A percentile compares a stretch with the other conserved stretches of the same genome.
Evolutionary conservation across 768 basidiomycete species (phyloP).

Genomic region (Termitomyces sp.): DNA sequence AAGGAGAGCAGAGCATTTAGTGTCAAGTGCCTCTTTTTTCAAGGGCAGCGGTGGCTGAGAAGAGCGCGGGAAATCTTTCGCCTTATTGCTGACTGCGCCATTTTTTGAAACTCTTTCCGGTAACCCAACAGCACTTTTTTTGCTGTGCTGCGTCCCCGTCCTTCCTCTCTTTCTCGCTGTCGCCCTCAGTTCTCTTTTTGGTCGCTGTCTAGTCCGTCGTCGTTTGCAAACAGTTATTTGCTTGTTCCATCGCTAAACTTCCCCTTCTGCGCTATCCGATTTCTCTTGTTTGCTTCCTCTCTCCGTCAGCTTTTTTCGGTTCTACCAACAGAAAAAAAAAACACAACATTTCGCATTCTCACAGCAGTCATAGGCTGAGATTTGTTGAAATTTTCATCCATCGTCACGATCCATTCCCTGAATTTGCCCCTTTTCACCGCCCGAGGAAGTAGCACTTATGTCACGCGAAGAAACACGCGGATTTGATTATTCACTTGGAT

Average conservation of each 20-base stretch:
- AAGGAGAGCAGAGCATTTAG: constrained; percentile 3
- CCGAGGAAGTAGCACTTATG: constrained; percentile 24
- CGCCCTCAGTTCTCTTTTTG: constrained; percentile 26
- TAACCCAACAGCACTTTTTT: constrained; percentile 14
- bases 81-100: constrained; percentile 29
- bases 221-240: constrained; percentile 31
- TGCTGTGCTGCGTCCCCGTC: constrained; percentile 6
- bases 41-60: constrained; percentile 14
- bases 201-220: constrained; percentile 35
- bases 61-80: constrained; percentile 30
- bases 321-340: constrained; percentile 14
- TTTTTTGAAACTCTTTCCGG: constrained; percentile 25
- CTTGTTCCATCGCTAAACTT: constrained; percentile 23
- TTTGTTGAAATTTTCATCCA: constrained; percentile 7
- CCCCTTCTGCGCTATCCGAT: constrained; percentile 15
- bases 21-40: constrained; percentile 6
- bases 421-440: constrained; percentile 13
- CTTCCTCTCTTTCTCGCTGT: constrained; percentile 23
- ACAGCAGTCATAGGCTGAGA: constrained; percentile 2
- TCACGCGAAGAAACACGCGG: constrained; percentile 39
- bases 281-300: constrained; percentile 16
- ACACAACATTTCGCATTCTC: constrained; percentile 8
- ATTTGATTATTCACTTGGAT: constrained; percentile 30
- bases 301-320: constrained; percentile 14
- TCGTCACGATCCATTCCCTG: constrained; percentile 17